phyloP scores from a whole-genome alignment of 1,139 yeast species.

The Blastobotrys persicus region DNA sequence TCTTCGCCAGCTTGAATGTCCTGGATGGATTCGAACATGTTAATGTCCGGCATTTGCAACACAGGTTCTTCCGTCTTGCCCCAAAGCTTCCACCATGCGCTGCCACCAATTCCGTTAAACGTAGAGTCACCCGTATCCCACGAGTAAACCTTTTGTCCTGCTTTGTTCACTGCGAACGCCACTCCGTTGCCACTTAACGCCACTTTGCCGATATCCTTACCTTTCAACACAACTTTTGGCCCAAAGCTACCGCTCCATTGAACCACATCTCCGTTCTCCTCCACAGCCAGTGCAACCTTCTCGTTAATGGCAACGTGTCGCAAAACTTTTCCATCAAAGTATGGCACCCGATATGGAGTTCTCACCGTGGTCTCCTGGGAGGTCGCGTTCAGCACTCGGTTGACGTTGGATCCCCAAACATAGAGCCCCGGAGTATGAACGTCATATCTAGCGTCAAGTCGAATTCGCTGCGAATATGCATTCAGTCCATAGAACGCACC shows the following conservation, averaged over 20 bases:
- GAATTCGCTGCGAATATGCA: neutral
- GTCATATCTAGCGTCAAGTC: neutral
- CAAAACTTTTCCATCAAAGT: constrained; percentile 61
- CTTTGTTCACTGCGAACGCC: constrained; percentile 54
- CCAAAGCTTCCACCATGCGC: constrained; percentile 15
- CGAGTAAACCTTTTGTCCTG: constrained; percentile 41
- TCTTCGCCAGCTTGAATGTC: constrained; percentile 59
- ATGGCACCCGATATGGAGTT: constrained; percentile 58
- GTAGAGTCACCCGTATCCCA: constrained; percentile 18
- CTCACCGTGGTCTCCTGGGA: constrained; percentile 40
- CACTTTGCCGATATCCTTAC: constrained; percentile 47
- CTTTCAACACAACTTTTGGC: constrained; percentile 44
- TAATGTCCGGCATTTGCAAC: constrained; percentile 29
- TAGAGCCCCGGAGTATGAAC: constrained; percentile 49
- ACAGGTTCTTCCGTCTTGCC: constrained; percentile 9
- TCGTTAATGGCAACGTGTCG: constrained; percentile 57
- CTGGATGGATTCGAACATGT: constrained; percentile 47
- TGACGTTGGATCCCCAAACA: constrained; percentile 49
- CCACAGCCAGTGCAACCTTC: constrained; percentile 58
- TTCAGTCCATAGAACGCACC: neutral
- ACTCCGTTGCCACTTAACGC: constrained; percentile 50
- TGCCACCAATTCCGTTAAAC: neutral
- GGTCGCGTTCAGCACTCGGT: constrained; percentile 43
- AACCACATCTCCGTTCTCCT: constrained; percentile 68
- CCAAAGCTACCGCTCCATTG: constrained; percentile 48